phyloP scores from a whole-genome alignment of 495 filamentous ascomycete species.

The Neurospora tetraspora region DNA sequence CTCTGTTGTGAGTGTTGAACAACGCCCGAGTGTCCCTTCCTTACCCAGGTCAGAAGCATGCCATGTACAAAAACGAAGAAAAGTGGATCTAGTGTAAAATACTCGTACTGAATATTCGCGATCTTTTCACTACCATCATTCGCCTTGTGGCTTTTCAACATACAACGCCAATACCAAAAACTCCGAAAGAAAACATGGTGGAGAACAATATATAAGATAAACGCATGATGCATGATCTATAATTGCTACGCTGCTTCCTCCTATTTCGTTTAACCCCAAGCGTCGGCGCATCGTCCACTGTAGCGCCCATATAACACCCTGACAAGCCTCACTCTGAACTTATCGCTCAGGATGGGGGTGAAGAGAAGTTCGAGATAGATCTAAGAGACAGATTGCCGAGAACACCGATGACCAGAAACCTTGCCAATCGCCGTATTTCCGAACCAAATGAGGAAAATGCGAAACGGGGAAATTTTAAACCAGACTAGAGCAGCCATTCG shows the following conservation, averaged over 20 bases:
- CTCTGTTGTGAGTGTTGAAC: background rate
- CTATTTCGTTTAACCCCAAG: background rate
- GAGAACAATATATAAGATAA: background rate
- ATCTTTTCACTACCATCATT: background rate
- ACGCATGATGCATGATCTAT: background rate
- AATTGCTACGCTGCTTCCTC: background rate
- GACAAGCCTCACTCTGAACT: background rate
- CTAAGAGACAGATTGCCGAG: background rate
- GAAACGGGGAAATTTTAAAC: background rate
- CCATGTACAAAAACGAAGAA: background rate
- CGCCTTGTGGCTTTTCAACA: background rate
- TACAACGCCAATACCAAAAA: background rate
- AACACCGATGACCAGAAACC: background rate
- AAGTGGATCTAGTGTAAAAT: background rate
- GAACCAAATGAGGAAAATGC: background rate
- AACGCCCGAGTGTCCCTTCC: background rate
- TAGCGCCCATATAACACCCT: background rate
- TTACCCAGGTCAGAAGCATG: background rate
- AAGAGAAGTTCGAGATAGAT: background rate
- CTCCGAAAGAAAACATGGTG: background rate
- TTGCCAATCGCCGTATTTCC: background rate
- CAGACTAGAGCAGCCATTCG: background rate
- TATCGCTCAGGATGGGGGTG: background rate
- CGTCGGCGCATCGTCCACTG: background rate
- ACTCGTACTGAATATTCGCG: background rate